Percentiles rank a stretch among this genome's conserved stretches.
Evolutionary conservation across 2,329 filamentous ascomycete genomes (phyloP).

Genomic region (Rosellinia necatrix): DNA sequence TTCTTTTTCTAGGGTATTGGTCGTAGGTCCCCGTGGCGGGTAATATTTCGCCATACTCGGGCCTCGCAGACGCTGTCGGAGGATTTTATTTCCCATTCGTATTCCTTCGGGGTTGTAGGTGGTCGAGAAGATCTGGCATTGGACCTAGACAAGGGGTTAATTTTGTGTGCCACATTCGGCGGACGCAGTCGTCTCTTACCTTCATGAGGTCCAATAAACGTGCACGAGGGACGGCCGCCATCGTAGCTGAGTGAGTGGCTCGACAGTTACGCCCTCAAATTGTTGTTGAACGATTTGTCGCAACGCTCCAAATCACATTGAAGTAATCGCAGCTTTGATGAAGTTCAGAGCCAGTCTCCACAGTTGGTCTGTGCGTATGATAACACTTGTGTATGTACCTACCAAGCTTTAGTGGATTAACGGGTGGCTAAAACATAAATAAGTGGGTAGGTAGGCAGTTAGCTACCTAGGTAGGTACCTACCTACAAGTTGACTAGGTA

Average conservation of each 20-base stretch:
- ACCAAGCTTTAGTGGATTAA: background rate
- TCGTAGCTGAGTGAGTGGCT: constrained; percentile 41
- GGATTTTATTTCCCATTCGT: constrained; percentile 87
- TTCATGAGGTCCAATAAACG: constrained; percentile 76
- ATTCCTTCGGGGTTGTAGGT: constrained; percentile 85
- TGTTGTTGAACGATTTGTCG: constrained; percentile 9
- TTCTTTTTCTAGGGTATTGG: constrained; percentile 74
- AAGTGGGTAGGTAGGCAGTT: background rate
- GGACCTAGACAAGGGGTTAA: constrained; percentile 59
- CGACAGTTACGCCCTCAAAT: constrained; percentile 7
- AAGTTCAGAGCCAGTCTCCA: constrained; percentile 10
- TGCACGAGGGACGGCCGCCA: constrained; percentile 66
- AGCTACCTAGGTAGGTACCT: background rate
- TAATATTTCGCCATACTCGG: constrained; percentile 86
- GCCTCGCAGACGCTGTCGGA: constrained; percentile 87
- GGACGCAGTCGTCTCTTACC: constrained; percentile 51
- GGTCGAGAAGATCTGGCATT: constrained; percentile 89
- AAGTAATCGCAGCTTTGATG: constrained; percentile 8
- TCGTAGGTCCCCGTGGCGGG: constrained; percentile 65
- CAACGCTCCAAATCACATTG: background rate
- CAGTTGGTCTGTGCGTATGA: constrained; percentile 7
- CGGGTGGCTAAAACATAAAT: background rate
- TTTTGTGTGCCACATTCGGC: constrained; percentile 4
- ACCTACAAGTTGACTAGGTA: no score
- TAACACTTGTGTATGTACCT: background rate